phyloP scores from a whole-genome alignment of 139 green algal species.

The Micractinium conductrix region DNA sequence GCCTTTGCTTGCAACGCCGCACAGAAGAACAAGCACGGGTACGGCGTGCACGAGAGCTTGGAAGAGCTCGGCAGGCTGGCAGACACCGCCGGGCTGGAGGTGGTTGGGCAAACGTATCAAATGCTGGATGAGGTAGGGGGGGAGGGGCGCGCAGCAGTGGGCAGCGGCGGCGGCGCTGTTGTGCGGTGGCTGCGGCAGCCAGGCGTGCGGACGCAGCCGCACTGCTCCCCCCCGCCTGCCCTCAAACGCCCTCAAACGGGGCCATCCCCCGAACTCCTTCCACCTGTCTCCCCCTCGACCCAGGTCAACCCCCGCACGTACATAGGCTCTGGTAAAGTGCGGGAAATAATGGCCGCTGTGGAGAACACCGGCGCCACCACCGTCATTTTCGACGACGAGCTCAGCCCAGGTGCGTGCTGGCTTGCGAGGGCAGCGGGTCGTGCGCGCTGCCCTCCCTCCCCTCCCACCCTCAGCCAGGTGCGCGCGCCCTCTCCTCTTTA shows the following conservation, averaged over 20 bases:
- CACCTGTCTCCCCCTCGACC: background rate
- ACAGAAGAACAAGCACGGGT: constrained; percentile 39
- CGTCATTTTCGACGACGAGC: constrained; percentile 96
- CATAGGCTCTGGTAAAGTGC: constrained; percentile 90
- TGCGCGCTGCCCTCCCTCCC: too few relatives aligned
- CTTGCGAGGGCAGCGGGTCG: too few relatives aligned
- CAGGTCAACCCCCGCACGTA: constrained; percentile 86
- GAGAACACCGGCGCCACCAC: constrained; percentile 70
- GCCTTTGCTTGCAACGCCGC: too few relatives aligned
- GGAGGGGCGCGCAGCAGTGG: too few relatives aligned
- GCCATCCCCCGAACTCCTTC: too few relatives aligned
- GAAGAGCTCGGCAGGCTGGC: constrained; percentile 91
- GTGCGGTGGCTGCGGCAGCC: too few relatives aligned
- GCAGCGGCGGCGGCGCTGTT: too few relatives aligned
- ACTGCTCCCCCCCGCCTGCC: too few relatives aligned
- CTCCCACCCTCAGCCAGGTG: too few relatives aligned
- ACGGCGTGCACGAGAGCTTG: constrained; percentile 84
- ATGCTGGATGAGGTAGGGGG: constrained; percentile 59
- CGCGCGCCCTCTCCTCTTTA: too few relatives aligned
- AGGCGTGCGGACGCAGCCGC: too few relatives aligned
- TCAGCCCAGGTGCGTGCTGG: constrained; percentile 78
- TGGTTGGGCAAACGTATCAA: constrained; percentile 88
- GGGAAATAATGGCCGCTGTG: constrained; percentile 65
- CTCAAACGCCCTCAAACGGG: too few relatives aligned
- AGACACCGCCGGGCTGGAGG: constrained; percentile 89